Evolutionary conservation across 2,329 filamentous ascomycete genomes (phyloP), one percentile per base, ranked within the genome.

Genomic region (Fonsecaea pedrosoi): DNA sequence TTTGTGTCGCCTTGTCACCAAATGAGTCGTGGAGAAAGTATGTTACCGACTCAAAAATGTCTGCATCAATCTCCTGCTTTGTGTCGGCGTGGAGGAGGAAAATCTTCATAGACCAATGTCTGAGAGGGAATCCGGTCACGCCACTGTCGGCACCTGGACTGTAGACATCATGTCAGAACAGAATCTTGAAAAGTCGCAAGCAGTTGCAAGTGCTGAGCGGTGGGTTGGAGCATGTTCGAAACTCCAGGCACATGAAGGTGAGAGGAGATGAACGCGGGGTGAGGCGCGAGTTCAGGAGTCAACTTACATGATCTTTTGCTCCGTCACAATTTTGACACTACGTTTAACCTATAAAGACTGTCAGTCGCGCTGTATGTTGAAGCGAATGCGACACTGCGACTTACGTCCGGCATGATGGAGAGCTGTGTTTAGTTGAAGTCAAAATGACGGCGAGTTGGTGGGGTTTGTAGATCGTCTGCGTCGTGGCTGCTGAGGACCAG

Each of bases 21-120:
- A 99, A 99, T 58, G 92, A 95, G 38, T 95, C 94, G 80, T 99
- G 95, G 35, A 99, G 86, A 76, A 92, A 91, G 83, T 97, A 99
- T 64, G 90, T 90, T 50, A 91, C 94, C 82, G 96, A 97, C 77
- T 92, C 92, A 82, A 97, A 98, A 79, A 93, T 87, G 72, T 83
- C 92, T 62, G 94, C 93, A 73, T 95, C 91, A 73, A 93, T 94
- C 70, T 92, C 88, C 74, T 96, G 91, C 72, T 97, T 93, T 35
- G 71, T 72, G 37, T 73, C 72, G 21, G 70, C 68, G 53, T 73
- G 69, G 63, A 97, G 79, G 60, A 98, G 80, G 80, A 87, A 92
- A 73, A 99, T 84, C 80, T 91, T 89, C 77, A 98, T 91, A 72
- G 87, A 93, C 95, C 95, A 99, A 80, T 88, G 85, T 78, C 95